These are phyloP conservation scores for Solanum hybrid DNA, from an alignment of 305 asterid genomes.

Conservation along the genomic window DNA sequence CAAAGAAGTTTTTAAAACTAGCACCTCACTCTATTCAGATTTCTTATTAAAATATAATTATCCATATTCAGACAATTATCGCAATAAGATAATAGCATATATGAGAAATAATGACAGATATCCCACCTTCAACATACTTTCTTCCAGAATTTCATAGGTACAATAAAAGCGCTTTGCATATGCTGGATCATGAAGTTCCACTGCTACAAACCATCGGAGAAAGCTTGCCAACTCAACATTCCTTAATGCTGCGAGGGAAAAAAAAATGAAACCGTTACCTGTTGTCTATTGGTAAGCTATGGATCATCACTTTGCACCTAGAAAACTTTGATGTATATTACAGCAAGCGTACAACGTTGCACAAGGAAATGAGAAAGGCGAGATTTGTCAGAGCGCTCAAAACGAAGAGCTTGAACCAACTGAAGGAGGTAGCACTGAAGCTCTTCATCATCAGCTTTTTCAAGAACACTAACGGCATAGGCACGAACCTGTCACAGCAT, in stretches of 20 bases:
- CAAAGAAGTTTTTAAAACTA: neutral
- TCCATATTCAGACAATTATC: neutral
- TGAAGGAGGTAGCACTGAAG: conserved; percentile 98
- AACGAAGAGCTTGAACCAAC: conserved; percentile 98
- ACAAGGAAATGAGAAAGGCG: conserved; percentile 92
- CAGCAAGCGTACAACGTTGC: conserved; percentile 76
- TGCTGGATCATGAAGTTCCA: conserved; percentile 93
- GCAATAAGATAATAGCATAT: neutral
- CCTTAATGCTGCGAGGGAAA: conserved; percentile 57
- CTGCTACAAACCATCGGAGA: conserved; percentile 98
- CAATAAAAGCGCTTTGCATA: conserved; percentile 88
- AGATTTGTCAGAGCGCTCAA: conserved; percentile 93
- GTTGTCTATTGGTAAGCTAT: neutral
- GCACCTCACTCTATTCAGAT: neutral
- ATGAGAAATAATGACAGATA: conserved; percentile 5
- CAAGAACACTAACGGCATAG: conserved; percentile 94
- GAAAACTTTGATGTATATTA: conserved; percentile 13
- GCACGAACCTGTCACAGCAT: conserved; percentile 73
- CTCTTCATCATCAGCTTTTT: conserved; percentile 99
- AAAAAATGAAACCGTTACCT: neutral
- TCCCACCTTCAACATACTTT: conserved; percentile 81
- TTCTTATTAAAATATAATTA: neutral
- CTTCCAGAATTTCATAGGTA: conserved; percentile 84
- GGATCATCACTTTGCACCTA: neutral
- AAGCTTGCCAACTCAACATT: conserved; percentile 97